Base-by-base conservation (phyloP, 2,329 filamentous ascomycete species). In the Fusarium torreyae region DNA sequence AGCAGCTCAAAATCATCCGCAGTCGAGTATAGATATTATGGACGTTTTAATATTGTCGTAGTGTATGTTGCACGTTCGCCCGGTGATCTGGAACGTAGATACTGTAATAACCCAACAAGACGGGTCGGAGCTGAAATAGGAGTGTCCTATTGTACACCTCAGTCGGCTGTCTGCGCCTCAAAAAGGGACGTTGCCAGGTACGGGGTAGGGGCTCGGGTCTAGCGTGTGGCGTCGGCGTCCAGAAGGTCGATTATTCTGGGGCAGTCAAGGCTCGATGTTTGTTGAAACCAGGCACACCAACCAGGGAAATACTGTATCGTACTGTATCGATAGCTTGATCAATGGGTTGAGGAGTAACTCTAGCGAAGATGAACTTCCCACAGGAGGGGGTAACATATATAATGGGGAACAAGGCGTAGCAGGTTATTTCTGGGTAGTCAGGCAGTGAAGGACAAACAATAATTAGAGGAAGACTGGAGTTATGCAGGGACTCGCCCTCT, bases 1-100 rank as follows among this genome's bases (percentile, higher is more conserved):
- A 55, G 34, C 50, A 70, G 20, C 48, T 48, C 54, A 51, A 48
- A 59, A 31, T 44, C 43, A 43, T 56, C 36, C 57, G 57, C 36
- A 50, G 38, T 60, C 42, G 40, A 54, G 50, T 62, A 49, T 65
- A 72, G 65, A 68, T 67, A 68, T 67, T 66, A 54, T 43, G 28
- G 10, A 58, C 22, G 24, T 31, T 34, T 44, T 46, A 65, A 52
- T 39, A 34, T 56, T 51, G 38, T 63, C 24, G 57, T 56, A 56
- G 48, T 38, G 51, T 70, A 49, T 59, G 63, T 52, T 73, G 70
- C 59, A 69, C 58, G 70, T 73, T 65, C 70, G 59, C 70, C 68
- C 52, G 66, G 66, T 72, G 70, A 73, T 68, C 53, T 71, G 70
- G 63, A 61, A 60, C 63, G 68, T 62, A 63, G 70, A 69, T 66